A percentile compares a stretch with the other conserved stretches of the same genome.
These are phyloP conservation scores for Ministeria vibrans DNA, from an alignment of 78 protist genomes.

Conservation along the genomic window DNA sequence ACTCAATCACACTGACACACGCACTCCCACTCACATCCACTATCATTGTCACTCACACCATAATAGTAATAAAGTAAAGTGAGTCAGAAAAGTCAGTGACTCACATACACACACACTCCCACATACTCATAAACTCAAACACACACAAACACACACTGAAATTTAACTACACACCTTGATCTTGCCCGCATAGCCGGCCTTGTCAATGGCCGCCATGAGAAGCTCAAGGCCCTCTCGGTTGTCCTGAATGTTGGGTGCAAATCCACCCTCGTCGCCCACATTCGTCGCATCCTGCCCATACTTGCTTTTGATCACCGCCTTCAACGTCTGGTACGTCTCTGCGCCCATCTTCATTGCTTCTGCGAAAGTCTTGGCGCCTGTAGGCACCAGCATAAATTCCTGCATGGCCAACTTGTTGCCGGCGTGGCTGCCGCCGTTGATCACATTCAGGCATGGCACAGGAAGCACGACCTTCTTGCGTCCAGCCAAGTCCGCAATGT, in stretches of 20 bases:
- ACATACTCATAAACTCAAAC: neutral
- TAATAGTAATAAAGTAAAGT: conserved; percentile 39
- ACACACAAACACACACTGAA: too few relatives aligned
- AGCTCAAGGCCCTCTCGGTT: conserved; percentile 91
- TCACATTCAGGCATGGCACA: conserved; percentile 96
- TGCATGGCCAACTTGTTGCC: conserved; percentile 92
- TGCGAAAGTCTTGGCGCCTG: conserved; percentile 80
- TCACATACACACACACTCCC: neutral
- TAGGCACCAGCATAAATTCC: conserved; percentile 88
- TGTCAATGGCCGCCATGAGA: conserved; percentile 84
- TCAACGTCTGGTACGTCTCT: conserved; percentile 93
- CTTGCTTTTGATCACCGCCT: conserved; percentile 67
- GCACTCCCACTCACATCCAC: neutral
- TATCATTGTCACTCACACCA: neutral
- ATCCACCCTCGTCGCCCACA: conserved; percentile 99
- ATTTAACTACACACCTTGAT: too few relatives aligned
- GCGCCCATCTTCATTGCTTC: conserved; percentile 93
- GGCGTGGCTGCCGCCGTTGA: conserved; percentile 99
- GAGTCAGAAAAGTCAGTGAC: neutral
- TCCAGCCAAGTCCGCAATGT: conserved; percentile 81
- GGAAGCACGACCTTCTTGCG: conserved; percentile 63
- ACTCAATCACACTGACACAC: neutral
- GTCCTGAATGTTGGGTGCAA: conserved; percentile 89
- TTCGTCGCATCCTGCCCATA: conserved; percentile 57
- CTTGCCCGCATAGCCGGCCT: conserved; percentile 91